Evolutionary conservation across 306 rosid genomes (phyloP).

Genomic region (Rubus idaeus): DNA sequence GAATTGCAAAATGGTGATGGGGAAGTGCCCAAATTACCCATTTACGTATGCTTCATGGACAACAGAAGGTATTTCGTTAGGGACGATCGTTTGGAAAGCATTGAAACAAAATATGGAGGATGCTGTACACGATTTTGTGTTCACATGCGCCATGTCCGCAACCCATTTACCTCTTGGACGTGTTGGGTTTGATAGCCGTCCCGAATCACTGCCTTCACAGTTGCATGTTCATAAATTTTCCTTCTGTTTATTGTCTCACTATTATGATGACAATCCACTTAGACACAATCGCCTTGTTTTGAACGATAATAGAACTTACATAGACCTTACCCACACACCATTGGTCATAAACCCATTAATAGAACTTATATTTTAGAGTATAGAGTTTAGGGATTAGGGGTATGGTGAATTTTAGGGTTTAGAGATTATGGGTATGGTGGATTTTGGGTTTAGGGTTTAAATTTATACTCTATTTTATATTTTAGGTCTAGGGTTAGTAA

Average conservation of each 20-base stretch:
- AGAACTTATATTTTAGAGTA: too few relatives aligned
- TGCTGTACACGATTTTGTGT: background rate
- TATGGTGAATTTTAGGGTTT: too few relatives aligned
- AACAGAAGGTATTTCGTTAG: background rate
- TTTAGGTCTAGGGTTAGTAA: too few relatives aligned
- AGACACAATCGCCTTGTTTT: background rate
- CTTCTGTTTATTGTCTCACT: conserved; percentile 1
- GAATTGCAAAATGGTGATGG: too few relatives aligned
- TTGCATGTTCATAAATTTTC: conserved; percentile 8
- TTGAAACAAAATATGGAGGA: background rate
- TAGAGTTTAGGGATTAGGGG: too few relatives aligned
- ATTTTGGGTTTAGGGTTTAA: too few relatives aligned
- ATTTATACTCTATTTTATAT: too few relatives aligned
- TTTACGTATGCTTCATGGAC: background rate
- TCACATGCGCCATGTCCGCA: conserved; percentile 7
- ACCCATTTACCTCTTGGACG: background rate
- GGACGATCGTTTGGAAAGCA: background rate
- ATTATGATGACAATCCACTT: background rate
- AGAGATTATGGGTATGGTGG: too few relatives aligned
- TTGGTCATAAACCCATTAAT: background rate
- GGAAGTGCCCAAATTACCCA: background rate
- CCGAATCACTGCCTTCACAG: conserved; percentile 11
- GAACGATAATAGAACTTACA: background rate
- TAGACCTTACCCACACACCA: conserved; percentile 7
- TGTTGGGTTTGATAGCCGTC: background rate